phyloP scores from a whole-genome alignment of 805 yeast genomes.

The Candida berthetii region DNA sequence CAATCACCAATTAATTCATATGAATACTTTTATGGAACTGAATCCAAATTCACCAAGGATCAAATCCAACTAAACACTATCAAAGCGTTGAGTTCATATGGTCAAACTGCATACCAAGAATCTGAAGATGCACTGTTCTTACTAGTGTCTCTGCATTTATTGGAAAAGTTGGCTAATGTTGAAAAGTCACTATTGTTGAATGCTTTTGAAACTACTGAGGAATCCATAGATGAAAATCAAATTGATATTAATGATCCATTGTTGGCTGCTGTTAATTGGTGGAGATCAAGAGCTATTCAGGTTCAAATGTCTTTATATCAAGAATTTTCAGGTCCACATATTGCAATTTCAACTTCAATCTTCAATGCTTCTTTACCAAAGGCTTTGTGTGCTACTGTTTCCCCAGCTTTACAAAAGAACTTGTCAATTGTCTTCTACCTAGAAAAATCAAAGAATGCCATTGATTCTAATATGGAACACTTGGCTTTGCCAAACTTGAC shows the following conservation, averaged over 20 bases:
- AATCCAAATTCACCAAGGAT: conserved; percentile 2
- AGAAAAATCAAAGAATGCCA: conserved; percentile 61
- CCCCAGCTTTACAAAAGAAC: conserved; percentile 26
- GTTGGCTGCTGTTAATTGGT: conserved; percentile 56
- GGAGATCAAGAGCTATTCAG: conserved; percentile 68
- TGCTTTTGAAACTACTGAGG: conserved; percentile 21
- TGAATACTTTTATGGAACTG: conserved; percentile 18
- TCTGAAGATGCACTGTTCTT: conserved; percentile 43
- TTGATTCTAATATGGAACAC: conserved; percentile 61
- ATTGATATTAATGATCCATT: conserved; percentile 7
- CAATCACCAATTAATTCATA: conserved; percentile 33
- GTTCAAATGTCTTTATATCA: conserved; percentile 57
- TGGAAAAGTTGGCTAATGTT: conserved; percentile 32
- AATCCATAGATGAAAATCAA: conserved; percentile 13
- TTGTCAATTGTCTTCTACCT: conserved; percentile 46
- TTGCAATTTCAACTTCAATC: conserved; percentile 28
- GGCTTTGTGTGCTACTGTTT: conserved; percentile 15
- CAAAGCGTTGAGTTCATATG: conserved; percentile 44
- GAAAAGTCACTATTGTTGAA: conserved; percentile 22
- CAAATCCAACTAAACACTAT: conserved; percentile 22
- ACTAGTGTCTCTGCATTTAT: conserved; percentile 33
- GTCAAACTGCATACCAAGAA: conserved; percentile 67
- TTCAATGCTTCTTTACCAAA: conserved; percentile 17
- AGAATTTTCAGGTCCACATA: conserved; percentile 48
- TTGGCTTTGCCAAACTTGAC: conserved; percentile 47